Conservation (phyloP, 2,329 filamentous ascomycete species). For the Colletotrichum godetiae region DNA sequence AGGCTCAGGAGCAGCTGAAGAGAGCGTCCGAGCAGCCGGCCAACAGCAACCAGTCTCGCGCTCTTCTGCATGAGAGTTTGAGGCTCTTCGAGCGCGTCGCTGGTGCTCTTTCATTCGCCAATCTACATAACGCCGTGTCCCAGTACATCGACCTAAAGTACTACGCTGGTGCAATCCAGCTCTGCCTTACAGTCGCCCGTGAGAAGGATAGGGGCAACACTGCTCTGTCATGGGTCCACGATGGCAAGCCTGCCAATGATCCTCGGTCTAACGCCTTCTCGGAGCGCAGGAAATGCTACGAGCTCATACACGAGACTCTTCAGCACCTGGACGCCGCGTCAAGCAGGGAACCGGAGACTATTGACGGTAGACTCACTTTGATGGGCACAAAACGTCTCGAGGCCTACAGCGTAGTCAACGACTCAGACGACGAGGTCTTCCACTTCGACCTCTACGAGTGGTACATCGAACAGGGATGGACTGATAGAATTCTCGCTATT, state of each 20-base stretch:
- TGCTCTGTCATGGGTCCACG: conserved; percentile 87
- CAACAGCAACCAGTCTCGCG: conserved; percentile 81
- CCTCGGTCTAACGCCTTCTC: conserved; percentile 75
- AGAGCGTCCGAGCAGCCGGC: conserved; percentile 82
- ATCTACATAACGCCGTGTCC: conserved; percentile 80
- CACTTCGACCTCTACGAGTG: conserved; percentile 97
- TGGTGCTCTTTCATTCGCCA: conserved; percentile 81
- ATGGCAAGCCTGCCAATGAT: conserved; percentile 80
- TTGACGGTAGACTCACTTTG: conserved; percentile 83
- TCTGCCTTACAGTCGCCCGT: conserved; percentile 84
- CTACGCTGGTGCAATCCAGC: conserved; percentile 91
- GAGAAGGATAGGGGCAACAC: conserved; percentile 89
- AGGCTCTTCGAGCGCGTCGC: conserved; percentile 91
- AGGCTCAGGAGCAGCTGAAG: conserved; percentile 94
- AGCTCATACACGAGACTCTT: conserved; percentile 87
- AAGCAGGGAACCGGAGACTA: conserved; percentile 73
- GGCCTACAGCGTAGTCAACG: conserved; percentile 90
- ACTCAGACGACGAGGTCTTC: conserved; percentile 91
- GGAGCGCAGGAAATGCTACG: conserved; percentile 82
- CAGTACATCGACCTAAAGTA: conserved; percentile 88
- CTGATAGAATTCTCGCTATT: conserved; percentile 85
- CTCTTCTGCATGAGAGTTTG: conserved; percentile 88
- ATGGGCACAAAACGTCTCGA: conserved; percentile 84
- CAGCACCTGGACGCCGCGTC: conserved; percentile 79
- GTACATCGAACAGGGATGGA: conserved; percentile 89